A percentile compares a stretch with the other conserved stretches of the same genome.
Conservation (phyloP, 2,329 filamentous ascomycete species). For the Colletotrichum acutatum region DNA sequence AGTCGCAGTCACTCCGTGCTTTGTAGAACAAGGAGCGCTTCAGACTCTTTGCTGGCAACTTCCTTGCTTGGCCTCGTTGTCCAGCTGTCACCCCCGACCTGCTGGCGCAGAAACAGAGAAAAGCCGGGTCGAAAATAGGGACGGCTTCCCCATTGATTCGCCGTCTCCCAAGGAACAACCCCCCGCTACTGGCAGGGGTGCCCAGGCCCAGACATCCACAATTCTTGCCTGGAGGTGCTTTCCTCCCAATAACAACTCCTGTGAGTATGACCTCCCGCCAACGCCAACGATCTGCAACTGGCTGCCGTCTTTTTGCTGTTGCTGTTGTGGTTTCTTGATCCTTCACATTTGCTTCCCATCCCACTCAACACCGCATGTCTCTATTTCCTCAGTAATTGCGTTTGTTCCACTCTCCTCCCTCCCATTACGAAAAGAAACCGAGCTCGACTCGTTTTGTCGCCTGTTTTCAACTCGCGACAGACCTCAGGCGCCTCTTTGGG, state of each 20-base stretch:
- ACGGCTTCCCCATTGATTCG: conserved; percentile 33
- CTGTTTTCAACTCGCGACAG: conserved; percentile 19
- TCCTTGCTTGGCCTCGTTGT: conserved; percentile 29
- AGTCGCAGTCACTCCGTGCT: conserved; percentile 2
- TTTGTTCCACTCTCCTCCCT: background rate
- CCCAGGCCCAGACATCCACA: conserved; percentile 34
- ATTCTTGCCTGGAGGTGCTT: conserved; percentile 28
- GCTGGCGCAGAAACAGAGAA: conserved; percentile 28
- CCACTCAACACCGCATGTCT: background rate
- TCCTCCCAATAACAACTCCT: conserved; percentile 37
- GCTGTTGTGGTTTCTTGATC: conserved; percentile 11
- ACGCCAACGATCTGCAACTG: conserved; percentile 19
- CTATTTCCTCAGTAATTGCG: background rate
- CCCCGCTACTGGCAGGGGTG: conserved; percentile 34
- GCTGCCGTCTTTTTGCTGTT: conserved; percentile 20
- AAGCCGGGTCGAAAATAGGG: conserved; percentile 23
- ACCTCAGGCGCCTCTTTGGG: conserved; percentile 26
- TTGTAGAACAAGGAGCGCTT: conserved; percentile 10
- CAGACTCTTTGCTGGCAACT: conserved; percentile 19
- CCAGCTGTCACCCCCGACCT: conserved; percentile 8
- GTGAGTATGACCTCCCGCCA: conserved; percentile 35
- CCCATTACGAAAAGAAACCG: conserved; percentile 8
- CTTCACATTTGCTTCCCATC: background rate
- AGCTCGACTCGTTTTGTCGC: conserved; percentile 15
- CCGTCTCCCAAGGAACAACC: conserved; percentile 37